A percentile compares a stretch with the other conserved stretches of the same genome.
phyloP scores from a whole-genome alignment of 2,329 filamentous ascomycete genomes.

The Trichoderma semiorbis region DNA sequence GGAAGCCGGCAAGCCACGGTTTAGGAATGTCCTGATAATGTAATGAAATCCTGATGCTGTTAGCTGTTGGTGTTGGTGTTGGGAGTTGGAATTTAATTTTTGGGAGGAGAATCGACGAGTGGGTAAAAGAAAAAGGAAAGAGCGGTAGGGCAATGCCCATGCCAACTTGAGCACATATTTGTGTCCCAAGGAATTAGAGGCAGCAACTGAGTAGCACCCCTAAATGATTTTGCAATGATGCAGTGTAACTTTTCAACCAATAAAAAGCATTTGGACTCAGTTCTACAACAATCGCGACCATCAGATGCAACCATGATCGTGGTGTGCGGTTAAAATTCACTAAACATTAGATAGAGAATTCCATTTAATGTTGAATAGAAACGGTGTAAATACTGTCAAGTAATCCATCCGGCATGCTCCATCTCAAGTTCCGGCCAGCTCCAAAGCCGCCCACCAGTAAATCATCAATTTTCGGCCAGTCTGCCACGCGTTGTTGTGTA shows the following conservation, averaged over 20 bases:
- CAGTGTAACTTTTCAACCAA: background rate
- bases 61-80: background rate
- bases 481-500: background rate
- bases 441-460: background rate
- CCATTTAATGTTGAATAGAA: background rate
- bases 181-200: background rate
- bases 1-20: constrained; percentile 41
- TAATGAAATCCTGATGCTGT: constrained; percentile 21
- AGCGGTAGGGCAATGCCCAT: background rate
- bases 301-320: background rate
- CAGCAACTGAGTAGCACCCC: background rate
- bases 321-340: background rate
- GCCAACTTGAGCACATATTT: background rate
- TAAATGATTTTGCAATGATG: background rate
- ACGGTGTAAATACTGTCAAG: background rate
- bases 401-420: background rate
- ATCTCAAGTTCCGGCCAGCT: background rate
- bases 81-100: background rate
- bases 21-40: constrained; percentile 44
- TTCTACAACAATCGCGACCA: background rate
- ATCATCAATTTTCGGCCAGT: background rate
- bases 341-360: background rate
- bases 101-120: background rate
- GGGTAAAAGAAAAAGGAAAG: background rate
- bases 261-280: background rate